Percentiles rank a stretch among this genome's conserved stretches.
Conservation (phyloP, 306 rosid species). For the Lathyrus oleraceus region DNA sequence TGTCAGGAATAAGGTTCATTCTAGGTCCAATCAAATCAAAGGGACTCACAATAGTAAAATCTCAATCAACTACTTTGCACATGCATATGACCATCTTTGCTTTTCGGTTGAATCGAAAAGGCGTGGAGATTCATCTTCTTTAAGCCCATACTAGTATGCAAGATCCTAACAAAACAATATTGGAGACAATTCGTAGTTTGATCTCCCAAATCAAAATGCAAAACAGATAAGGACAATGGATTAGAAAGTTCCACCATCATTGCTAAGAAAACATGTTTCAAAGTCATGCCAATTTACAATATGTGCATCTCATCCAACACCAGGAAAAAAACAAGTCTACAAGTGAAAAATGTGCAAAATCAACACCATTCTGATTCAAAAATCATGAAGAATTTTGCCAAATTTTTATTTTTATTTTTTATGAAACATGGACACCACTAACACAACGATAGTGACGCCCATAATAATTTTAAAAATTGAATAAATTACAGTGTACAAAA, state of each 20-base stretch:
- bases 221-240: not conserved
- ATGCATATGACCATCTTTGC: slow-evolving; percentile 98
- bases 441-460: too few relatives aligned
- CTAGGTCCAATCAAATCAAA: slow-evolving; percentile 98
- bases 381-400: too few relatives aligned
- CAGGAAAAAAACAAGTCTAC: not conserved
- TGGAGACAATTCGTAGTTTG: too few relatives aligned
- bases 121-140: slow-evolving; percentile 88
- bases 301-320: slow-evolving; percentile 1
- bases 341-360: too few relatives aligned
- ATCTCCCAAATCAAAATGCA: slow-evolving; percentile 23
- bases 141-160: slow-evolving; percentile 75
- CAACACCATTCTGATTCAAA: too few relatives aligned
- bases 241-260: slow-evolving; percentile 5
- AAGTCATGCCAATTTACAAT: not conserved
- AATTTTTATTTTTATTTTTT: too few relatives aligned
- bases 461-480: too few relatives aligned
- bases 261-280: not conserved
- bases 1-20: slow-evolving; percentile 97
- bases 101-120: slow-evolving; percentile 88
- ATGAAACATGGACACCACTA: too few relatives aligned
- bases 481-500: too few relatives aligned
- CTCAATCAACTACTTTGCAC: slow-evolving; percentile 97
- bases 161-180: slow-evolving; percentile 68
- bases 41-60: slow-evolving; percentile 90